Conservation (phyloP, 257 asterid species). For the Catharanthus roseus region DNA sequence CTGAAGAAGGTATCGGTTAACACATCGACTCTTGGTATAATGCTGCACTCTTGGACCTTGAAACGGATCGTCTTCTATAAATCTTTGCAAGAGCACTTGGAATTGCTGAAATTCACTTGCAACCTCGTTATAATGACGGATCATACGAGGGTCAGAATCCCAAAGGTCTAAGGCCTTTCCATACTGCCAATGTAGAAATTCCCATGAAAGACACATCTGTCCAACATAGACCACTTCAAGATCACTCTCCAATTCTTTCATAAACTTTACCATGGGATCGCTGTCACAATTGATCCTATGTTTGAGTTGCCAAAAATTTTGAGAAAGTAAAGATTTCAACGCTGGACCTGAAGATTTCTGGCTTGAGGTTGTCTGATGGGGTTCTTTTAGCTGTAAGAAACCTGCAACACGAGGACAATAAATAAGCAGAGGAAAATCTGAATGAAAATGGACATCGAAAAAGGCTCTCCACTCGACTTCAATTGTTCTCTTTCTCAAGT, state of each 20-base stretch:
- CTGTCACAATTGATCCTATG: slow-evolving; percentile 52
- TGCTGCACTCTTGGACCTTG: slow-evolving; percentile 66
- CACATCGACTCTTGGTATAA: slow-evolving; percentile 61
- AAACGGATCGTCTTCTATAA: slow-evolving; percentile 75
- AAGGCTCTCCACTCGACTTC: neutral
- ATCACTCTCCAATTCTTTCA: slow-evolving; percentile 70
- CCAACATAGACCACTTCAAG: slow-evolving; percentile 85
- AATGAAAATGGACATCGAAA: no score
- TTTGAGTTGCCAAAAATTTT: slow-evolving; percentile 48
- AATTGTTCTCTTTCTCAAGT: neutral
- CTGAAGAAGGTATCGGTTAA: slow-evolving; percentile 73
- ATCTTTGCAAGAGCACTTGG: slow-evolving; percentile 85
- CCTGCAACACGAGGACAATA: slow-evolving; percentile 44
- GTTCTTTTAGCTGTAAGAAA: slow-evolving; percentile 82
- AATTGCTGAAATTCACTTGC: slow-evolving; percentile 91
- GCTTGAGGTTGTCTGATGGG: slow-evolving; percentile 49
- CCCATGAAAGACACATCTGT: slow-evolving; percentile 96
- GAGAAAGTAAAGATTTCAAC: slow-evolving; percentile 53
- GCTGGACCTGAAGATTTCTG: slow-evolving; percentile 49
- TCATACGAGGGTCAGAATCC: slow-evolving; percentile 62
- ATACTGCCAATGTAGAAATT: slow-evolving; percentile 79
- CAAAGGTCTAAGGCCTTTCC: slow-evolving; percentile 66
- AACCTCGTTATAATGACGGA: slow-evolving; percentile 60
- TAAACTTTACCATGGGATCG: slow-evolving; percentile 71
- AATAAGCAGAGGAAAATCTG: neutral